Evolutionary conservation across 148 eudicot species (phyloP), one percentile per base, ranked within the genome.

Genomic region (Vaccinium darrowii): DNA sequence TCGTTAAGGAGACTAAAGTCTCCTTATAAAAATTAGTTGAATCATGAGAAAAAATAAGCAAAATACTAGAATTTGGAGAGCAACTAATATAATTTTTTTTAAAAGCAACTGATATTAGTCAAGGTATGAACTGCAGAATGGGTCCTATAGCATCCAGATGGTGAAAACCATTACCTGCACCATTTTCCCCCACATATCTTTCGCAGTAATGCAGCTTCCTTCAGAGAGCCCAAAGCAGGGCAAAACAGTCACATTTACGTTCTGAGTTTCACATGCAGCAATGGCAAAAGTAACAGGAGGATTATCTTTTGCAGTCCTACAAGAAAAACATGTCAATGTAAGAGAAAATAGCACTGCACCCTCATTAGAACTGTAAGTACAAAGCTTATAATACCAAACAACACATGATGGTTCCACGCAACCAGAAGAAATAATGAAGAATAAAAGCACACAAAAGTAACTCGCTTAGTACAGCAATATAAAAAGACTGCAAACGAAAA

Each of bases 251-350:
- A 97, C 99, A 83, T 90, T 97, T 54, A 97, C 98, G 86, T 97
- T 97, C 85, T 97, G 99, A 83, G 99, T 95, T 89, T 97, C 99
- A 88, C 90, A 92, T 76, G 99, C 98, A 87, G 98, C 99, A 81
- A 97, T 84, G 51, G 98, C 98, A 86, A 93, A 97, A 75, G 98
- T 97, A 86, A 94, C 98, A 11, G 99, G 99, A 85, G 95, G 98
- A 84, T 94, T 92, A 69, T 88, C 94, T 89, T 92, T 95, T 56
- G 96, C 92, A 43, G 99, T 92, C 93, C 99, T 97, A 95, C 85
- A 79, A 53, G 74, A 54, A 51, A 53, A 23, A 87, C 84, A 81
- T 72, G 76, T 51, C 51, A 30, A 67, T 77, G 81, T 82, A 51
- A 89, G 62, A 76, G 82, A 27, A 8, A 83, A 49, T 36, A 89